Conservation (phyloP, 2,329 filamentous ascomycete genomes). For the Gremmenia infestans region DNA sequence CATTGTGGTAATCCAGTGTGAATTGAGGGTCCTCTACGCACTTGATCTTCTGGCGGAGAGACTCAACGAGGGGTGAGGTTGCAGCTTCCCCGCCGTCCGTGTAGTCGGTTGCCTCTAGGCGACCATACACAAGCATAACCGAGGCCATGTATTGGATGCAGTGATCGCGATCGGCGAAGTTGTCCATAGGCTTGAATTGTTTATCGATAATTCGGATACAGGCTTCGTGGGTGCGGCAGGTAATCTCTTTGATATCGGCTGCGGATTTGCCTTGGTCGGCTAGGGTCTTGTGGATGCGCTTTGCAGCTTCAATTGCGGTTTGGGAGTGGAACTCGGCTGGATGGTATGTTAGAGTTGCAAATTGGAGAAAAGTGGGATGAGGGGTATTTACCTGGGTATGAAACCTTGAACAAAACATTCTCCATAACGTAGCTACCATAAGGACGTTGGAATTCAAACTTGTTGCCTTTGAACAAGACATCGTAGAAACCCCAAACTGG, state of each 20-base stretch:
- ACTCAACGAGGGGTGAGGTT: slow-evolving; percentile 82
- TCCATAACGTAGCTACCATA: slow-evolving; percentile 99
- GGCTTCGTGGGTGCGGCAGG: slow-evolving; percentile 95
- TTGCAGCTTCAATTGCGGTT: slow-evolving; percentile 91
- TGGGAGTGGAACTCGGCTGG: slow-evolving; percentile 95
- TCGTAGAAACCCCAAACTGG: slow-evolving; percentile 99
- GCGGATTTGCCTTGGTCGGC: slow-evolving; percentile 83
- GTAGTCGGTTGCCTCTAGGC: slow-evolving; percentile 91
- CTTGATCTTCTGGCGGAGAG: slow-evolving; percentile 85
- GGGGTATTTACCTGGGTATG: slow-evolving; percentile 71
- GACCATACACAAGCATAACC: slow-evolving; percentile 92
- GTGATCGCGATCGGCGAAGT: slow-evolving; percentile 99
- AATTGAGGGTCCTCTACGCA: slow-evolving; percentile 96
- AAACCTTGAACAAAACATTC: slow-evolving; percentile 99
- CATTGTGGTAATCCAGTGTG: slow-evolving; percentile 94
- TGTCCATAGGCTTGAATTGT: slow-evolving; percentile 99
- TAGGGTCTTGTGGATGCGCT: slow-evolving; percentile 81
- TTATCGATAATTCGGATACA: slow-evolving; percentile 99
- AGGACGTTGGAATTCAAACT: slow-evolving; percentile 91
- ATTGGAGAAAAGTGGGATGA: not conserved
- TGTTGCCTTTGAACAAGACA: slow-evolving; percentile 91
- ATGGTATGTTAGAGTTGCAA: slow-evolving; percentile 22
- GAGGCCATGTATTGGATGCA: slow-evolving; percentile 99
- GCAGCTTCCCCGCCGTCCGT: slow-evolving; percentile 88
- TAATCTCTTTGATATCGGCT: slow-evolving; percentile 87